Percentiles rank a stretch among this genome's conserved stretches.
Evolutionary conservation across 2,329 filamentous ascomycete species (phyloP).

Genomic region (Colletotrichum horii): DNA sequence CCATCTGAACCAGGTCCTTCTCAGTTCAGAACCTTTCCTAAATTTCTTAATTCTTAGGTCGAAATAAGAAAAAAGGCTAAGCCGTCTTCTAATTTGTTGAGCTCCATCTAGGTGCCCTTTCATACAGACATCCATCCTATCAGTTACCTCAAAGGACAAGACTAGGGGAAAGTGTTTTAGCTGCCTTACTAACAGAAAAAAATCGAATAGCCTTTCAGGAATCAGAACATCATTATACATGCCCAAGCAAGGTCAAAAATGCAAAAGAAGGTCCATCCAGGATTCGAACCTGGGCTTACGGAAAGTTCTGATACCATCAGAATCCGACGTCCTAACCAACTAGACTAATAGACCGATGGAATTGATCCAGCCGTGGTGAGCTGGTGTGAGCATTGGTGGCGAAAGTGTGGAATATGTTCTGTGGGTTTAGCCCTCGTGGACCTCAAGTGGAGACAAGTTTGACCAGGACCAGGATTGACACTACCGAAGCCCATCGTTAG

Average conservation of each 20-base stretch:
- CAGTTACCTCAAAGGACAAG: too few species aligned
- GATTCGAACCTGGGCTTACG: constrained; percentile 19
- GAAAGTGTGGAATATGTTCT: background rate
- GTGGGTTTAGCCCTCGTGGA: background rate
- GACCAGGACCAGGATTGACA: background rate
- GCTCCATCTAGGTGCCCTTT: too few species aligned
- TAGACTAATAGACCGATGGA: constrained; percentile 5
- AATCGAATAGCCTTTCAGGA: too few species aligned
- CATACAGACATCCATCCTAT: too few species aligned
- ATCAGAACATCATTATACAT: background rate
- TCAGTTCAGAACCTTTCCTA: background rate
- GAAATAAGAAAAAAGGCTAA: too few species aligned
- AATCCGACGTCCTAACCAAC: constrained; percentile 19
- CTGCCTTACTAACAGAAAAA: too few species aligned
- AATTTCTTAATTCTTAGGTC: too few species aligned
- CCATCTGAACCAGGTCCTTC: background rate
- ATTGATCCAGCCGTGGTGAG: accelerated
- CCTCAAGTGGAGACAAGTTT: background rate
- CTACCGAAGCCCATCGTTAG: background rate
- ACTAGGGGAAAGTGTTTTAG: too few species aligned
- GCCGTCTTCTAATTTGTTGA: too few species aligned
- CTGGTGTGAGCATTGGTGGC: accelerated
- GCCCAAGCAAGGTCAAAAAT: background rate
- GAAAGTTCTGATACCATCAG: background rate
- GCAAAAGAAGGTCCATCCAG: constrained; percentile 25